Evolutionary conservation across 2,329 filamentous ascomycete species (phyloP), one percentile per base, ranked within the genome.

Genomic region (Plectosphaerella cucumerina): DNA sequence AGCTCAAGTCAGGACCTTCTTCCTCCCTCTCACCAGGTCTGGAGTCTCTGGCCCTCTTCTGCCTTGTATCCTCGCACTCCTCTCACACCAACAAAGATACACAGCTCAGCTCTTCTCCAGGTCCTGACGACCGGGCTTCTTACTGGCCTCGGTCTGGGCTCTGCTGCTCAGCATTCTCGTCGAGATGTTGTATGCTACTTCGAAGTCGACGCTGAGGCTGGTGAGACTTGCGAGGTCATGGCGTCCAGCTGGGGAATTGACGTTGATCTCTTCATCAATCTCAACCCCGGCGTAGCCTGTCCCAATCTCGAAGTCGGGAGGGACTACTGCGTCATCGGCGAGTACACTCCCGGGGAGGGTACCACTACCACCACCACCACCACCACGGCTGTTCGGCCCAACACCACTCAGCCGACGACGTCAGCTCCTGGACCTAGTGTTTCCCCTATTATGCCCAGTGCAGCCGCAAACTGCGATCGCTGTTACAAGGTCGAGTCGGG

Each of bases 211-310:
- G 52, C 60, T 20, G 53, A 50, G 22, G 50, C 37, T 6, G 61
- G 60, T 17, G 62, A 61, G 52, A 63, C 62, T 18, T 66, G 62
- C 50, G 51, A 53, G n/a, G 56, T 55, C 45, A 58, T 65, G 45
- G 51, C 55, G 22, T 45, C 48, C 17, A 51, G 47, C 54, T 64
- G 62, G 62, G 60, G 56, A 12, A 15, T 62, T 26, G 50, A 50
- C 6, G 51, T 58, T 26, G 50, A 54, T 12, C 52, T 54, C 5
- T 59, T 65, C 21, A 51, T 57, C 50, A 49, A 50, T 6, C 52
- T 61, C 54, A 65, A 63, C 53, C 62, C 62, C 4, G 56, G 58
- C 37, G 51, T 60, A 23, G 50, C 56, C 20, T 65, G 60, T 31
- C 54, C 58, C 31, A 48, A 53, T 39, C 53, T 65, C 35, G 56